Percentiles rank a stretch among this genome's conserved stretches.
These are phyloP conservation scores for Phytophthora pistaciae DNA, from an alignment of 352 stramenopile genomes.

Conservation along the genomic window DNA sequence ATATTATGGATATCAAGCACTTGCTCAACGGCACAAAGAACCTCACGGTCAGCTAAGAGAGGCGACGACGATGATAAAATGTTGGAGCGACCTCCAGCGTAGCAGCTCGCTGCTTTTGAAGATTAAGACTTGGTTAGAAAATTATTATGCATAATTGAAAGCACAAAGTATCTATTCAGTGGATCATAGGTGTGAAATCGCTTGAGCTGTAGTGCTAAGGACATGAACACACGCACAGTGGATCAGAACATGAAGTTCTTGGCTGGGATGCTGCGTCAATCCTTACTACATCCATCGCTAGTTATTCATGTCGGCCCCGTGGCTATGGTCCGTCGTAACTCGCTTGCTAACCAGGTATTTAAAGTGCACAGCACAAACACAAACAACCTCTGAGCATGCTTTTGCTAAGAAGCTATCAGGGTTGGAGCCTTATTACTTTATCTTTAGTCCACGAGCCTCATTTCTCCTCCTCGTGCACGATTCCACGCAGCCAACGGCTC, in stretches of 20 bases:
- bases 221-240: not conserved
- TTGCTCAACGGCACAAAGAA: slow-evolving; percentile 61
- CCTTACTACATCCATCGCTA: not conserved
- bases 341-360: not conserved
- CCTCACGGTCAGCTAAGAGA: slow-evolving; percentile 37
- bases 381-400: no score
- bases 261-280: not conserved
- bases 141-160: not conserved
- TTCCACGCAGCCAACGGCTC: no score
- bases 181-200: not conserved
- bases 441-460: no score
- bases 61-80: not conserved
- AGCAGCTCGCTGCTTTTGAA: not conserved
- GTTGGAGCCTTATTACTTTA: not conserved
- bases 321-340: not conserved
- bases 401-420: no score
- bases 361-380: not conserved
- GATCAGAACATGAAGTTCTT: not conserved
- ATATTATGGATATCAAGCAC: slow-evolving; percentile 64
- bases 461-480: no score
- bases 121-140: not conserved
- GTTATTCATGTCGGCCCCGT: not conserved
- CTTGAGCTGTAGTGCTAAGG: not conserved
- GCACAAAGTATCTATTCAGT: not conserved
- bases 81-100: not conserved